Base-by-base conservation (phyloP, 2,329 filamentous ascomycete genomes). In the Bisporella sp. region DNA sequence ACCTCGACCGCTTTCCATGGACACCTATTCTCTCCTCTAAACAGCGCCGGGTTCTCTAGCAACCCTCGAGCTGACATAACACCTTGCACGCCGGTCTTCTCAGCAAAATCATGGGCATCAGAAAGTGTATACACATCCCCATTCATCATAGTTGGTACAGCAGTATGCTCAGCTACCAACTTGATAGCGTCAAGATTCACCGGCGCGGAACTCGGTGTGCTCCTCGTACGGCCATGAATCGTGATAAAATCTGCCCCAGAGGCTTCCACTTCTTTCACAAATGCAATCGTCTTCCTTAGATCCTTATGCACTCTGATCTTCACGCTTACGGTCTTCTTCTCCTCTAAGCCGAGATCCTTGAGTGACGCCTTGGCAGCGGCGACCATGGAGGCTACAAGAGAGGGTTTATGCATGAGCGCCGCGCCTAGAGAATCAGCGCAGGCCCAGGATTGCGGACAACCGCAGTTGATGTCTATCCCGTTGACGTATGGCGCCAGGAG, bases 401-500 rank as follows among this genome's bases (percentile, higher is more conserved):
- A 78, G 6, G 81, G 76, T 46, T 74, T 70, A 42, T 79, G 73
- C 82, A 87, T 87, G 33, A 88, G 69, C n/a, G 81, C 81, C 4
- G 84, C 84, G 5, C 84, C 84, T 3, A 88, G 72, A 1, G 73
- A 79, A 64, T 84, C 81, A 41, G 82, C 78, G 59, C 84, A 84
- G 0, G 84, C 84, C 84, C 84, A 87, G 5, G 78, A 78, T 66
- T 88, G 84, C 6, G 84, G 84, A 60, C 84, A 88, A 8, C 84
- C 84, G 64, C 84, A 88, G 68, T 87, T 87, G 40, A 87, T 71
- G 59, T 87, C 82, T 3, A 87, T 75, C 55, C 84, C 84, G 59
- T 76, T 76, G 47, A 79, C 77, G 62, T 71, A 79, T 2, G 83
- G 82, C 0, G 75, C 77, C 2, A 81, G 79, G 45, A 87, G 74